Evolutionary conservation across 768 basidiomycete species (phyloP).

Genomic region (Leccinum rimulosum): DNA sequence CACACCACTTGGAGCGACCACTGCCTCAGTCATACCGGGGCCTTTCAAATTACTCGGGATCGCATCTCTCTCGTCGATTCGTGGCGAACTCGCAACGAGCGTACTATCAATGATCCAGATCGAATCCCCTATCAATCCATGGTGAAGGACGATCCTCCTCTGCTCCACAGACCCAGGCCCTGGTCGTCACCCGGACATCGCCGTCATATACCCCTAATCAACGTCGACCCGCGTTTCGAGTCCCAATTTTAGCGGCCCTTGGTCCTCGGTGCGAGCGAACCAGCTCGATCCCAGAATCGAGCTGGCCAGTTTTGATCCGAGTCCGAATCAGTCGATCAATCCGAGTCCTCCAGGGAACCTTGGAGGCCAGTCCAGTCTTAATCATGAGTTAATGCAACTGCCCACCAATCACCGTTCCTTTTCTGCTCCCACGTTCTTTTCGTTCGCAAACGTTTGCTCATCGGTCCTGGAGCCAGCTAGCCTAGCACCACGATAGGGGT

Average conservation of each 20-base stretch:
- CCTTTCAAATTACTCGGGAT: background rate
- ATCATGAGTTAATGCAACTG: background rate
- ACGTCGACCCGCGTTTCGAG: background rate
- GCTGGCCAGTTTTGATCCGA: background rate
- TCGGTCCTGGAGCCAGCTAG: background rate
- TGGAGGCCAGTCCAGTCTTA: background rate
- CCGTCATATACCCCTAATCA: background rate
- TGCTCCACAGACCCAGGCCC: background rate
- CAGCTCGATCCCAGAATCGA: background rate
- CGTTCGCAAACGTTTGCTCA: background rate
- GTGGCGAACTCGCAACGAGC: background rate
- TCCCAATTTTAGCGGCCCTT: background rate
- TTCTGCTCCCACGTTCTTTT: background rate
- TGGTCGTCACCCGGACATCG: background rate
- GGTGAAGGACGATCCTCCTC: background rate
- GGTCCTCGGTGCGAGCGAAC: background rate
- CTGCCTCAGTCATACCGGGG: background rate
- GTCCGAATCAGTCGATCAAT: background rate
- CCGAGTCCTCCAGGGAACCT: background rate
- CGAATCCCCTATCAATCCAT: background rate
- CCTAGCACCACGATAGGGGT: background rate
- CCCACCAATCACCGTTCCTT: background rate
- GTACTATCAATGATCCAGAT: background rate
- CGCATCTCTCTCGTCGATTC: background rate
- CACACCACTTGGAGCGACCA: background rate